These are phyloP conservation scores for Vigna trinervia DNA, from an alignment of 306 rosid species.

Conservation along the genomic window DNA sequence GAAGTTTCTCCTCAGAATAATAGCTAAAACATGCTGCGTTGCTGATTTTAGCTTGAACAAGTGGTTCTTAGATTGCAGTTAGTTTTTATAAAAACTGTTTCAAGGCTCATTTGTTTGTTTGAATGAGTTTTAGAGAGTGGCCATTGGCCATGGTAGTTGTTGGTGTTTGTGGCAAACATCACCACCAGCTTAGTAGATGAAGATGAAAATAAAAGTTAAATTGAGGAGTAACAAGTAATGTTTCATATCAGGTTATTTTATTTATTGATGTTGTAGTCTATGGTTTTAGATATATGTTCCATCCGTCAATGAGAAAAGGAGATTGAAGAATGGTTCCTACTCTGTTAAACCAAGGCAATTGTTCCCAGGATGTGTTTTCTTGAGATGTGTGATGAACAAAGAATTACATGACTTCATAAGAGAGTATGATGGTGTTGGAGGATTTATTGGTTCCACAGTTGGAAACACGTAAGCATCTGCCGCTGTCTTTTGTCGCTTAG, in stretches of 20 bases:
- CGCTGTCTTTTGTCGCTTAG: background rate
- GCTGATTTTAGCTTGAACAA: background rate
- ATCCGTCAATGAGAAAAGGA: slow-evolving; percentile 68
- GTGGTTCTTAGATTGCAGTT: background rate
- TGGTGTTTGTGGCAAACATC: slow-evolving; percentile 6
- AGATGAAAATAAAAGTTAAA: slow-evolving; percentile 11
- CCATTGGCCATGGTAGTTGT: background rate
- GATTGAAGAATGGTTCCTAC: slow-evolving; percentile 70
- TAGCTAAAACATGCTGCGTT: background rate
- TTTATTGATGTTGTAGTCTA: slow-evolving; percentile 35
- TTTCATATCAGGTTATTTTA: slow-evolving; percentile 16
- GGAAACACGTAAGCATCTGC: slow-evolving; percentile 81
- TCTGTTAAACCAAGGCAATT: slow-evolving; percentile 69
- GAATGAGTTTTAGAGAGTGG: background rate
- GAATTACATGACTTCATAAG: slow-evolving; percentile 81
- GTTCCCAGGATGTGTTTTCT: slow-evolving; percentile 79
- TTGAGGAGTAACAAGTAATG: slow-evolving; percentile 1
- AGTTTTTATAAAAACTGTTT: background rate
- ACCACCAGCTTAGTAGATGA: slow-evolving; percentile 1
- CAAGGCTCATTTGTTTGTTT: background rate
- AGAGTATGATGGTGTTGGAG: slow-evolving; percentile 84
- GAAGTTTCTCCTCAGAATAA: background rate
- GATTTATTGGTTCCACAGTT: slow-evolving; percentile 79
- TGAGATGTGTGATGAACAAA: slow-evolving; percentile 79
- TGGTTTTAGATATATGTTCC: slow-evolving; percentile 80